These are phyloP conservation scores for Quercus lobata DNA, from an alignment of 331 rosid genomes.

Conservation along the genomic window DNA sequence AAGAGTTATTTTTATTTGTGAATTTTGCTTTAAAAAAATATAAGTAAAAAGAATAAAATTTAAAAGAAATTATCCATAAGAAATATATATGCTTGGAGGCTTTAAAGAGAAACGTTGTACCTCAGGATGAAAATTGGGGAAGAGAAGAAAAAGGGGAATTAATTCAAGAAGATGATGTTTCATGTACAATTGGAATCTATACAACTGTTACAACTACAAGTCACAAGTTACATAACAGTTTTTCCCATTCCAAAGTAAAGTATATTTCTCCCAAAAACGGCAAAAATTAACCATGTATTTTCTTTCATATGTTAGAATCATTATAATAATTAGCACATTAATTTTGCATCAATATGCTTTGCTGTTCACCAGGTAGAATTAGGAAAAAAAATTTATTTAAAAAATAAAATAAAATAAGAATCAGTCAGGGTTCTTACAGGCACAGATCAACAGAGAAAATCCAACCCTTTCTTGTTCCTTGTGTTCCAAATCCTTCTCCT, in stretches of 20 bases:
- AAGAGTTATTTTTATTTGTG: too few species aligned
- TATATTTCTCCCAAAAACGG: neutral
- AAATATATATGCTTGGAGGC: too few species aligned
- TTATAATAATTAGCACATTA: neutral
- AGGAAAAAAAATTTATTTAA: neutral
- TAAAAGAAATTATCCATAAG: too few species aligned
- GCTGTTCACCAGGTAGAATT: neutral
- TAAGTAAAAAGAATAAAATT: too few species aligned
- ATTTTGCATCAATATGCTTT: neutral
- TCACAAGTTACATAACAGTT: neutral
- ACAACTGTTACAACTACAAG: neutral
- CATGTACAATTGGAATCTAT: neutral
- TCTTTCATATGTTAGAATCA: neutral
- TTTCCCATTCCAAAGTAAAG: neutral
- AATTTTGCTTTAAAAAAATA: too few species aligned
- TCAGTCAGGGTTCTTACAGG: constrained; percentile 59
- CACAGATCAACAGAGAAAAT: constrained; percentile 60
- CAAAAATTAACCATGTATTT: neutral
- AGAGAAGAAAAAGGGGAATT: neutral
- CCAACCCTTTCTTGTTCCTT: constrained; percentile 39
- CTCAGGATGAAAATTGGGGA: neutral
- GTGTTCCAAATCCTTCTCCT: constrained; percentile 42
- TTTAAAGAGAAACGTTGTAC: neutral
- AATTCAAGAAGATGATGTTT: neutral
- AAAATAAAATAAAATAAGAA: neutral